Evolutionary conservation across 2,329 filamentous ascomycete species (phyloP).

Genomic region (Venturia pyrina): DNA sequence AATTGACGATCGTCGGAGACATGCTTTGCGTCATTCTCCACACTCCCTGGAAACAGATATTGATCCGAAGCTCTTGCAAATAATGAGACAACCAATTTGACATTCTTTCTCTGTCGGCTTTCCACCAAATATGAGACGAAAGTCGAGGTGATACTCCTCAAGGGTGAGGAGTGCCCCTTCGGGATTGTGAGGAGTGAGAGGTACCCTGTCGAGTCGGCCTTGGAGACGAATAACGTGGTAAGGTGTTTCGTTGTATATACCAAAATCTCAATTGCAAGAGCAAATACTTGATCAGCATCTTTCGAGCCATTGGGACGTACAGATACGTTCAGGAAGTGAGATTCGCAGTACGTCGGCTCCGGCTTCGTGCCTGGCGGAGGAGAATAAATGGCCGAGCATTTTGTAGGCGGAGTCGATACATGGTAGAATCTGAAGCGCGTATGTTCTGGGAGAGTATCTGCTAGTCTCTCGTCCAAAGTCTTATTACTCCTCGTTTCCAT

Average conservation of each 20-base stretch:
- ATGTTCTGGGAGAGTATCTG: constrained; percentile 41
- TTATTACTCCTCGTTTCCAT: constrained; percentile 14
- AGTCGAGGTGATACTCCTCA: constrained; percentile 61
- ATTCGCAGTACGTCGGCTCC: constrained; percentile 77
- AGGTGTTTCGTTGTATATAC: constrained; percentile 71
- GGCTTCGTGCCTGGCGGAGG: constrained; percentile 61
- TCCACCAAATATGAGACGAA: constrained; percentile 70
- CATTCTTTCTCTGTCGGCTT: constrained; percentile 51
- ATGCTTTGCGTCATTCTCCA: constrained; percentile 77
- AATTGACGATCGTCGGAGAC: constrained; percentile 82
- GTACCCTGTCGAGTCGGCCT: constrained; percentile 93
- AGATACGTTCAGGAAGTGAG: constrained; percentile 61
- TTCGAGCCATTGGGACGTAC: constrained; percentile 24
- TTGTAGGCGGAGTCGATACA: constrained; percentile 72
- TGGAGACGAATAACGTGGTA: constrained; percentile 88
- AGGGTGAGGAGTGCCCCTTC: constrained; percentile 56
- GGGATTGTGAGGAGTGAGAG: constrained; percentile 40
- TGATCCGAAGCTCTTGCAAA: constrained; percentile 89
- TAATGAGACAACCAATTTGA: constrained; percentile 69
- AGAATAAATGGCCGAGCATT: constrained; percentile 66
- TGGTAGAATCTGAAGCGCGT: constrained; percentile 66
- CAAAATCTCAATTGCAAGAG: constrained; percentile 78
- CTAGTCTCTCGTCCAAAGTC: constrained; percentile 34
- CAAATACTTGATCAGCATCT: constrained; percentile 46
- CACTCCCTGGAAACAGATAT: constrained; percentile 88